Evolutionary conservation across 192 early-diverging fungal species (phyloP).

Genomic region (Phlyctochytrium planicorne): DNA sequence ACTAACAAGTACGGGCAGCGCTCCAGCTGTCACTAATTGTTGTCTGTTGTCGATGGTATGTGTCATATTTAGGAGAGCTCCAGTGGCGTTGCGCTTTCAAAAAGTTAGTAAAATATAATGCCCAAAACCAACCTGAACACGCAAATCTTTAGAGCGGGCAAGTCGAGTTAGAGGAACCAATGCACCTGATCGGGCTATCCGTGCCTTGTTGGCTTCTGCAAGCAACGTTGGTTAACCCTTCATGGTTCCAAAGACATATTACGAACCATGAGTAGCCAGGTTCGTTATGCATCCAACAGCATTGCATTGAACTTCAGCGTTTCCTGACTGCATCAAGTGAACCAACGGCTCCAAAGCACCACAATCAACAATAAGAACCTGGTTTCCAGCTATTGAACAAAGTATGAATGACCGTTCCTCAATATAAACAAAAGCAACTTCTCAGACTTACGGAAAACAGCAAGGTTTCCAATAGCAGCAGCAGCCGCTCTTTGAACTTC

Average conservation of each 20-base stretch:
- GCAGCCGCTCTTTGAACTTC: slow-evolving; percentile 84
- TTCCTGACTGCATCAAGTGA: slow-evolving; percentile 79
- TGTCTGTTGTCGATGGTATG: slow-evolving; percentile 74
- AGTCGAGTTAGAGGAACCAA: slow-evolving; percentile 70
- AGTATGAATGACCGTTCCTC: background rate
- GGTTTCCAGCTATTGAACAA: slow-evolving; percentile 79
- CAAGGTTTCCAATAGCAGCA: slow-evolving; percentile 88
- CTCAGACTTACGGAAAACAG: slow-evolving; percentile 63
- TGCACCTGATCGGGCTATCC: slow-evolving; percentile 82
- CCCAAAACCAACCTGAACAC: slow-evolving; percentile 49
- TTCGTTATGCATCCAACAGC: slow-evolving; percentile 94
- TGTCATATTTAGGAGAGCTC: slow-evolving; percentile 90
- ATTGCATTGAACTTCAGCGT: slow-evolving; percentile 90
- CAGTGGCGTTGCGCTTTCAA: slow-evolving; percentile 79
- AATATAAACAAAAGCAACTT: background rate
- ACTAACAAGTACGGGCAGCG: slow-evolving; percentile 78
- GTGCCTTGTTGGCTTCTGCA: slow-evolving; percentile 82
- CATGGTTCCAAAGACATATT: background rate
- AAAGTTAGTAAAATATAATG: background rate
- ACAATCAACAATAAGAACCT: slow-evolving; percentile 79
- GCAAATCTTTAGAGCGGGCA: slow-evolving; percentile 75
- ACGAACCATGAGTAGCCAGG: slow-evolving; percentile 72
- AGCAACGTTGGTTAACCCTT: no score
- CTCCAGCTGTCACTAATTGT: slow-evolving; percentile 77
- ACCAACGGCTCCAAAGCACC: slow-evolving; percentile 83